These are phyloP conservation scores for Sporothrix globosa DNA, from an alignment of 2,329 filamentous ascomycete genomes.

Conservation along the genomic window DNA sequence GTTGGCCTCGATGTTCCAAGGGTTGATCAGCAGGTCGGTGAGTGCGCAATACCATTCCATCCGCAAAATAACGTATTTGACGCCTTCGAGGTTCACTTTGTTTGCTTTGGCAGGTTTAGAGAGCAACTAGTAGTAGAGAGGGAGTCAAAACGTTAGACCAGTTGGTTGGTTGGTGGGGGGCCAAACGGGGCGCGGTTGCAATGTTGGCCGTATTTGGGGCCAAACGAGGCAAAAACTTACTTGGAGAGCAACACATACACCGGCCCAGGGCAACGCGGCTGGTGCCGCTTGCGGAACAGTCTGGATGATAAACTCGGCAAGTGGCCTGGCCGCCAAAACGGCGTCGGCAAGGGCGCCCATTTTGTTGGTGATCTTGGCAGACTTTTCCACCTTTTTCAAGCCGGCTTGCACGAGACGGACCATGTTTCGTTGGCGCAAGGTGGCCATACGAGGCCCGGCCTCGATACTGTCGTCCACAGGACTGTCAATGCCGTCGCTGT, in stretches of 20 bases:
- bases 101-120: constrained; percentile 40
- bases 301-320: constrained; percentile 40
- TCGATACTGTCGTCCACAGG: neutral
- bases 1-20: constrained; percentile 26
- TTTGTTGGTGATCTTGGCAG: constrained; percentile 38
- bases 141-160: neutral
- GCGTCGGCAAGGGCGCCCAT: constrained; percentile 39
- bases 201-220: no score
- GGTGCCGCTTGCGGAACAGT: constrained; percentile 38
- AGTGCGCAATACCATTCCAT: constrained; percentile 48
- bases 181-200: neutral
- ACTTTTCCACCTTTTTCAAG: constrained; percentile 39
- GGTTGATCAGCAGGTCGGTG: constrained; percentile 40
- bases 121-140: constrained; percentile 39
- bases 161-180: neutral
- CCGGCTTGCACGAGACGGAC: constrained; percentile 40
- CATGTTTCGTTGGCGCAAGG: constrained; percentile 39
- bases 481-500: neutral
- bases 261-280: constrained; percentile 46
- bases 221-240: constrained; percentile 36
- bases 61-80: constrained; percentile 44
- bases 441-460: neutral
- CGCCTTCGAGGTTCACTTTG: constrained; percentile 43
- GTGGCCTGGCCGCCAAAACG: constrained; percentile 38
- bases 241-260: constrained; percentile 44